Conservation (phyloP, 805 yeast genomes). For the Yamadazyma sp. region DNA sequence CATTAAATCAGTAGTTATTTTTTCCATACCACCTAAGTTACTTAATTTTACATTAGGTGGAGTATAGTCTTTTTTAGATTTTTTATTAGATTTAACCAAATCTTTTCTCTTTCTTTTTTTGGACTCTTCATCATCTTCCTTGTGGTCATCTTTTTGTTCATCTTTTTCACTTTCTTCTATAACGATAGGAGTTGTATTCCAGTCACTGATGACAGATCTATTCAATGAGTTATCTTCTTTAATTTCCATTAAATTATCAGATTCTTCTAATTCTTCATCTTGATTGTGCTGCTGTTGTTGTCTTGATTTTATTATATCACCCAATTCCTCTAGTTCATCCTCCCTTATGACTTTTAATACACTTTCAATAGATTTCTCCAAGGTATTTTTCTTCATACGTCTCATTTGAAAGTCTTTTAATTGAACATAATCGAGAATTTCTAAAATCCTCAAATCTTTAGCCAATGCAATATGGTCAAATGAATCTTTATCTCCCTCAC, state of each 20-base stretch:
- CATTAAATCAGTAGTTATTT: conserved; percentile 78
- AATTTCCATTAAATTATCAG: conserved; percentile 58
- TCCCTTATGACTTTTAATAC: conserved; percentile 52
- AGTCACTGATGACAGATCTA: conserved; percentile 67
- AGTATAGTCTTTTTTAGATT: conserved; percentile 49
- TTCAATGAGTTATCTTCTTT: conserved; percentile 68
- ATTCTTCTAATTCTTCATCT: conserved; percentile 39
- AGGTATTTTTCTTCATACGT: conserved; percentile 61
- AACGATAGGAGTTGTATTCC: conserved; percentile 41
- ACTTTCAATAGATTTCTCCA: conserved; percentile 63
- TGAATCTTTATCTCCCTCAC: conserved; percentile 32
- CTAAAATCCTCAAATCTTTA: conserved; percentile 49
- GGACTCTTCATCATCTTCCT: conserved; percentile 19
- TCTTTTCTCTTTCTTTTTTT: conserved; percentile 54
- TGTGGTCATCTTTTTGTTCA: conserved; percentile 1
- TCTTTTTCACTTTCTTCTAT: background rate
- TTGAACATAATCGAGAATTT: conserved; percentile 59
- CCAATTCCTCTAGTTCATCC: conserved; percentile 61
- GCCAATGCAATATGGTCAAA: conserved; percentile 55
- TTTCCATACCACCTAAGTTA: conserved; percentile 86
- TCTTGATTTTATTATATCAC: conserved; percentile 21
- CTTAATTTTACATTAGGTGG: conserved; percentile 69
- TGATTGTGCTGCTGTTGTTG: too few relatives aligned
- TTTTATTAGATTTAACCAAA: conserved; percentile 25
- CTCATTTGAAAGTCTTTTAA: conserved; percentile 62